Evolutionary conservation across 768 basidiomycete species (phyloP).

Genomic region (Suillus spraguei): DNA sequence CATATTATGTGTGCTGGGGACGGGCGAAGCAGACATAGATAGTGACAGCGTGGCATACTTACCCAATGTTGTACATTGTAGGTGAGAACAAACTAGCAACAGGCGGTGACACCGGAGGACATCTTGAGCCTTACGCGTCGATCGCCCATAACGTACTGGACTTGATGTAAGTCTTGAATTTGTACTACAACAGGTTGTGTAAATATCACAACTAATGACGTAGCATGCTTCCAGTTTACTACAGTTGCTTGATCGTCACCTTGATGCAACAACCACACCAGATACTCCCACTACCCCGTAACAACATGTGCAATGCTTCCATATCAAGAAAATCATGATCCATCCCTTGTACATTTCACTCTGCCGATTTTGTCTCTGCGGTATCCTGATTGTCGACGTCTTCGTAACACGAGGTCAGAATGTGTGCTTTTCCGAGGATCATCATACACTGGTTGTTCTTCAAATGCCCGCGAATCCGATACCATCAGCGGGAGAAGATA

Average conservation of each 20-base stretch:
- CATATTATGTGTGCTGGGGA: background rate
- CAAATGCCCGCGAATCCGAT: background rate
- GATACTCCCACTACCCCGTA: background rate
- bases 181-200: background rate
- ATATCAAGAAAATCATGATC: background rate
- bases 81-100: background rate
- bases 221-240: background rate
- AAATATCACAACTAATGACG: background rate
- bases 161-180: background rate
- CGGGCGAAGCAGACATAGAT: background rate
- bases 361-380: background rate
- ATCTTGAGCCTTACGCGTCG: background rate
- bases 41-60: background rate
- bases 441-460: background rate
- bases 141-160: background rate
- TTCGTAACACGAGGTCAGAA: background rate
- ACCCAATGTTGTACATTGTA: background rate
- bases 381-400: background rate
- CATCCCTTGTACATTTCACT: background rate
- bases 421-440: conserved; percentile 5
- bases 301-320: background rate
- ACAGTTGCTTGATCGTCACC: background rate
- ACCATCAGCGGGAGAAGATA: background rate
- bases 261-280: background rate
- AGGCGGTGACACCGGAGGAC: background rate